Evolutionary conservation across 2,329 filamentous ascomycete species (phyloP), one percentile per base, ranked within the genome.

Genomic region (Fusarium kyushuense): DNA sequence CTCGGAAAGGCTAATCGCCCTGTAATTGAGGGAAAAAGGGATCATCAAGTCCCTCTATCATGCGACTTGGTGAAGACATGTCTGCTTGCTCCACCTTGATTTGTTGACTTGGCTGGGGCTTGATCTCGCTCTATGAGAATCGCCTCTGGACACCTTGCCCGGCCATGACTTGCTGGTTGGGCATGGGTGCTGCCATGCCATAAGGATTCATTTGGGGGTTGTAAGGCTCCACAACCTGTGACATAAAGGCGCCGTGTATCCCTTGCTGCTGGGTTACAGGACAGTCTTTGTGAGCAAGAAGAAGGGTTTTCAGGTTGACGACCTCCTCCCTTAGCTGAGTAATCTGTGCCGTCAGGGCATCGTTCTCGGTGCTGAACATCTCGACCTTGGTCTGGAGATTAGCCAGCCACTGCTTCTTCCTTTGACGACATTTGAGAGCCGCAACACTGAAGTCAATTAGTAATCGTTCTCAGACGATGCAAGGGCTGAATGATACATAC

Each of bases 381-480:
- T 99, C 96, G 17, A 98, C 95, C 79, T 98, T 98, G 57, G 89
- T 88, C 79, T 99, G 96, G 2, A 99, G 86, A 72, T 97, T 98
- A 32, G 92, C 92, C 59, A 98, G 87, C 96, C 96, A 99, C 78
- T 98, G 96, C 86, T 99, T 99, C 86, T 99, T 99, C 21, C 96
- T 89, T 79, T 99, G 96, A 64, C 96, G 91, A 80, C 96, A 99
- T 77, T 99, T 99, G 62, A 99, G 84, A 5, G 96, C 96, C 66
- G 96, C 96, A 69, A 99, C 94, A 77, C 96, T 97, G 69, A 23
- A 9, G 27, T 19, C 16, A 63, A 65, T 65, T 64, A 69, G 29
- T 10, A 25, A 19, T 17, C 23, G 23, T 36, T 7, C 4, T 23
- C 32, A 23, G 11, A 5, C 14, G 29, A 5, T 12, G 21, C 6